Percentiles rank a stretch among this genome's conserved stretches.
Evolutionary conservation across 257 asterid species (phyloP).

Genomic region (Scutellaria minor): DNA sequence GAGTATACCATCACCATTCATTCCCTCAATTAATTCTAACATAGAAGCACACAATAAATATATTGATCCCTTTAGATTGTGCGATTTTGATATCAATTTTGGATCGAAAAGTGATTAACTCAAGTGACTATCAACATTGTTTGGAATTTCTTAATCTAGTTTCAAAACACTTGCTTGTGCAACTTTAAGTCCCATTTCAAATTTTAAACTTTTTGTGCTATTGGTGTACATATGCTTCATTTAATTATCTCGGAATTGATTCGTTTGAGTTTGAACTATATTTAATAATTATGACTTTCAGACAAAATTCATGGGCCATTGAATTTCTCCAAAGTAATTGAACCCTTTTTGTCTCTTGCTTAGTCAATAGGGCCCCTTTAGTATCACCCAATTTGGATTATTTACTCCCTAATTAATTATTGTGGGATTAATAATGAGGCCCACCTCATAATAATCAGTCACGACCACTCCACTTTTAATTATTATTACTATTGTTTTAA

Average conservation of each 20-base stretch:
- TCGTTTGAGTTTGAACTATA: conserved; percentile 1
- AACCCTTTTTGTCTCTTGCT: conserved; percentile 34
- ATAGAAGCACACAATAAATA: too few relatives aligned
- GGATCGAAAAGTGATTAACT: too few relatives aligned
- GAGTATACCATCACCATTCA: too few relatives aligned
- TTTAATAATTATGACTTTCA: background rate
- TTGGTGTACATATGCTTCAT: background rate
- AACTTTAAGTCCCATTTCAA: too few relatives aligned
- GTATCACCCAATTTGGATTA: conserved; percentile 37
- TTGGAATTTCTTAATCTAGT: too few relatives aligned
- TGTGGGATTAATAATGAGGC: background rate
- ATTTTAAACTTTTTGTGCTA: background rate
- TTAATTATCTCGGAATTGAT: background rate
- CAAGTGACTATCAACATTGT: too few relatives aligned
- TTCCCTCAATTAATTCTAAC: too few relatives aligned
- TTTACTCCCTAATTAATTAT: conserved; percentile 26
- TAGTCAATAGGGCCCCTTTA: conserved; percentile 24
- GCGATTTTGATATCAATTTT: too few relatives aligned
- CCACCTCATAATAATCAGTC: conserved; percentile 25
- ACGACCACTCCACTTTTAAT: conserved; percentile 7
- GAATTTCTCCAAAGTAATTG: conserved; percentile 17
- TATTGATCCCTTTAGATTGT: too few relatives aligned
- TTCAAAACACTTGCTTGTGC: too few relatives aligned
- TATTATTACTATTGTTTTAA: background rate
- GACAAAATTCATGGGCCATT: conserved; percentile 34